These are phyloP conservation scores for Pinus taeda DNA, from an alignment of 75 land plant genomes.

Conservation along the genomic window DNA sequence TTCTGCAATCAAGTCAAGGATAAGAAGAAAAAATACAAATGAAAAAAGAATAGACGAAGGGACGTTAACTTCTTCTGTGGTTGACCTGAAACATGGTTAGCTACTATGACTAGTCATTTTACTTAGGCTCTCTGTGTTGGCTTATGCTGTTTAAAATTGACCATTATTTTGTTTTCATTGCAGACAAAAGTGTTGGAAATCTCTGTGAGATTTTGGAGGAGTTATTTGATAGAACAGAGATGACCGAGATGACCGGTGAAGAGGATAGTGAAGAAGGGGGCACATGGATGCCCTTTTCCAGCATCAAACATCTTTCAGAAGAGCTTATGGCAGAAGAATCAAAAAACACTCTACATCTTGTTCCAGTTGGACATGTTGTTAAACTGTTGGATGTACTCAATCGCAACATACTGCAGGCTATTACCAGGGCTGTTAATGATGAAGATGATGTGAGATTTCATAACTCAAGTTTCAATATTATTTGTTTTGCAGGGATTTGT, in stretches of 20 bases:
- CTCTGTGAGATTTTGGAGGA: constrained; percentile 70
- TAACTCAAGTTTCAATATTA: too few relatives aligned
- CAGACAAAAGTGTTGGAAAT: constrained; percentile 40
- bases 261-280: constrained; percentile 58
- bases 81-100: too few relatives aligned
- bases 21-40: too few relatives aligned
- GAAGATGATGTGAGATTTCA: constrained; percentile 66
- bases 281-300: constrained; percentile 43
- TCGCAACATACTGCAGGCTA: constrained; percentile 67
- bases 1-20: too few relatives aligned
- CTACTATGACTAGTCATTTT: too few relatives aligned
- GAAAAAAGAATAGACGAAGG: too few relatives aligned
- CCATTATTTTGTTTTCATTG: not conserved
- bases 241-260: constrained; percentile 49
- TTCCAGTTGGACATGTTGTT: constrained; percentile 68
- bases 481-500: too few relatives aligned
- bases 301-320: constrained; percentile 64
- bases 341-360: constrained; percentile 62
- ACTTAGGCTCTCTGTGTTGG: too few relatives aligned
- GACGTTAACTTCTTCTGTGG: too few relatives aligned
- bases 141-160: too few relatives aligned
- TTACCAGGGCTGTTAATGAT: constrained; percentile 58
- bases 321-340: constrained; percentile 63
- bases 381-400: constrained; percentile 70
- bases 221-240: constrained; percentile 63